These are phyloP conservation scores for Paecilomyces fulvus DNA, from an alignment of 2,329 filamentous ascomycete genomes.

Conservation along the genomic window DNA sequence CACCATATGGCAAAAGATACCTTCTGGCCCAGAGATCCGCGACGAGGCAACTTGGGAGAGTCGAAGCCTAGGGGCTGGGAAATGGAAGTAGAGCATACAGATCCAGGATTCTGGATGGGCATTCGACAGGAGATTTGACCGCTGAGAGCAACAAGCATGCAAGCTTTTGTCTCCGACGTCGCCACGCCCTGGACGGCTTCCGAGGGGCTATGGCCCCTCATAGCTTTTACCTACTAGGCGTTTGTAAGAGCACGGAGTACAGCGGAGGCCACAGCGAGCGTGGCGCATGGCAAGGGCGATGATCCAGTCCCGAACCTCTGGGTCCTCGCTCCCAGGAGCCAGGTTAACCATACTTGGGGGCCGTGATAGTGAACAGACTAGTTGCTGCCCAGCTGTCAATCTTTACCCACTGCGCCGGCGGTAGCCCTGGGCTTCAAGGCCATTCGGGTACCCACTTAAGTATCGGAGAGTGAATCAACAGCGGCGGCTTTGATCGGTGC, in stretches of 20 bases:
- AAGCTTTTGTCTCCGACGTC: not conserved
- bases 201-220: slow-evolving; percentile 9
- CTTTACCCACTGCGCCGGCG: not conserved
- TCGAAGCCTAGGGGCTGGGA: not conserved
- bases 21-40: not conserved
- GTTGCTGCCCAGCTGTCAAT: not conserved
- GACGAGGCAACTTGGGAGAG: not conserved
- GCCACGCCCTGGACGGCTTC: slow-evolving; percentile 20
- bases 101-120: not conserved
- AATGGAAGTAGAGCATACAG: not conserved
- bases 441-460: not conserved
- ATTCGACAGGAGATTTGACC: not conserved
- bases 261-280: slow-evolving; percentile 5
- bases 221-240: slow-evolving; percentile 2
- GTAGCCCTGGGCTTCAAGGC: not conserved
- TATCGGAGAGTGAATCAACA: not conserved
- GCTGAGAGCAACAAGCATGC: not conserved
- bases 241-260: slow-evolving; percentile 7
- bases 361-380: not conserved
- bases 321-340: slow-evolving; percentile 13
- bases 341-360: slow-evolving; percentile 8
- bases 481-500: not conserved
- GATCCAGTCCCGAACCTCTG: slow-evolving; percentile 16
- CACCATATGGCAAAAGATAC: not conserved
- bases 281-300: slow-evolving; percentile 11